Evolutionary conservation across 805 yeast genomes (phyloP), one percentile per base, ranked within the genome.

Genomic region (Yarrowia bubula): DNA sequence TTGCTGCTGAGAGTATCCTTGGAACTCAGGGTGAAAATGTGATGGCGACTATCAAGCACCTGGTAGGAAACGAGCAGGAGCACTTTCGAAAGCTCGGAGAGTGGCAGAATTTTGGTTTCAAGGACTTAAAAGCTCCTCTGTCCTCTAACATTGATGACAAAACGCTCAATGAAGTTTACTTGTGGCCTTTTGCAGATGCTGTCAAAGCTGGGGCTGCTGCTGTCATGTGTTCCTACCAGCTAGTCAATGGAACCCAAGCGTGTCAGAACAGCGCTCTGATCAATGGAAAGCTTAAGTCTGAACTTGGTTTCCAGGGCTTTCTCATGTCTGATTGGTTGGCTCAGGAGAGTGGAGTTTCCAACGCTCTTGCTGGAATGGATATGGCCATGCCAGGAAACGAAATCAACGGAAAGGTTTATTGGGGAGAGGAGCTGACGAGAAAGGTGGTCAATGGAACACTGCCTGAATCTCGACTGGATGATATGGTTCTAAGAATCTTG

Each of bases 311-410:
- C 69, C 88, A 85, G 74, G 89, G 89, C 0, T 85, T 83, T 72
- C 85, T 85, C n/a, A 81, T 84, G 65, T 80, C 86, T 32, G 89
- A 85, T 70, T 84, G 88, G 87, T 84, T 83, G 13, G 88, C 86
- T 4, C 86, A 82, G 66, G 38, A 47, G 3, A 85, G 82, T 68
- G 88, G 88, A 8, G 84, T 84, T 4, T 77, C 79, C 62, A 79
- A 86, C 0, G 85, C 83, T 0, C 73, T 83, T 17, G 79, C 87
- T 1, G 90, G 90, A 1, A 72, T 84, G 41, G 89, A 86, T 73
- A 84, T 86, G 87, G 77, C 82, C 10, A 84, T 86, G 88, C 53
- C 53, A 0, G 90, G 89, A 46, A 81, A 80, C 67, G 84, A 83
- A 65, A 31, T 68, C 37, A 31, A 31, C 14, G 53, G 39, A 4